phyloP scores from a whole-genome alignment of 306 rosid genomes.

The Quercus wislizeni region DNA sequence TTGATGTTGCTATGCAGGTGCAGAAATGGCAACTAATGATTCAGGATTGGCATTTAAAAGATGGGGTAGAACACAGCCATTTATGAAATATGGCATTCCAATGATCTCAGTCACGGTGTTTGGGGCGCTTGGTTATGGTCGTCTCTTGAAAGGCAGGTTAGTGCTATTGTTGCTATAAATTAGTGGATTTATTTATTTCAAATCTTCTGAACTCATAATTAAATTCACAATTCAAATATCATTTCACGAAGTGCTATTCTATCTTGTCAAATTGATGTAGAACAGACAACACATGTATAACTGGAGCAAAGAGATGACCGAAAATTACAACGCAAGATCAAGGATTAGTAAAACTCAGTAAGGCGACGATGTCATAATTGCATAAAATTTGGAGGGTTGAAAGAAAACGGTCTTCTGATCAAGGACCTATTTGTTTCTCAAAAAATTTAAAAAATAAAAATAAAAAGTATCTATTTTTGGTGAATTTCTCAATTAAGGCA shows the following conservation, averaged over 20 bases:
- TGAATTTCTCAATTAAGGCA: too few relatives aligned
- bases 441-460: too few relatives aligned
- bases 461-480: too few relatives aligned
- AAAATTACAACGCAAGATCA: too few relatives aligned
- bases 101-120: slow-evolving; percentile 83
- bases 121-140: slow-evolving; percentile 83
- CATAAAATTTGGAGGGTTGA: too few relatives aligned
- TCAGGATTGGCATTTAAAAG: slow-evolving; percentile 47
- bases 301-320: too few relatives aligned
- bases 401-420: too few relatives aligned
- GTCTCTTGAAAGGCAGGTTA: slow-evolving; percentile 81
- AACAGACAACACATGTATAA: too few relatives aligned
- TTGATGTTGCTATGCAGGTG: slow-evolving; percentile 4
- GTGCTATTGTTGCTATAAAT: slow-evolving; percentile 13
- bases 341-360: too few relatives aligned
- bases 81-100: slow-evolving; percentile 84
- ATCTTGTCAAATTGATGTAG: neutral
- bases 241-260: neutral
- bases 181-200: neutral
- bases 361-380: too few relatives aligned
- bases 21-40: slow-evolving; percentile 20
- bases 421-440: too few relatives aligned
- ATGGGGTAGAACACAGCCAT: slow-evolving; percentile 78
- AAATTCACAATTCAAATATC: neutral
- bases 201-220: neutral